Conservation (phyloP, 192 early-diverging fungal genomes). For the Umbelopsis isabellina region DNA sequence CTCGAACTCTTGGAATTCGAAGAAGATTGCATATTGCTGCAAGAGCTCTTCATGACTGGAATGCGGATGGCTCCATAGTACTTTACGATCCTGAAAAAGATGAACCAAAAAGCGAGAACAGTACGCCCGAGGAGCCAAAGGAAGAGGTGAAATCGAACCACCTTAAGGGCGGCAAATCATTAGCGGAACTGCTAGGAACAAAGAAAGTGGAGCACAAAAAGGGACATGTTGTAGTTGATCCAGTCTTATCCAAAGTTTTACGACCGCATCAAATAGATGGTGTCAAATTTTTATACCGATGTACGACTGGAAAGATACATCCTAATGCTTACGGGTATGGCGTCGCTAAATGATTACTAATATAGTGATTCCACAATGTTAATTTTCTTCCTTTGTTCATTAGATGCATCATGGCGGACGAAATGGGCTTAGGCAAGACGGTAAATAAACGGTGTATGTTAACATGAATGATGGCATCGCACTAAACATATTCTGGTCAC, state of each 20-base stretch:
- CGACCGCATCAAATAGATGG: constrained; percentile 98
- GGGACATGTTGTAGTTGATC: constrained; percentile 87
- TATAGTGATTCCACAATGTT: not conserved
- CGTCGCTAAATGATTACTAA: not conserved
- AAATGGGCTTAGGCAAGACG: constrained; percentile 92
- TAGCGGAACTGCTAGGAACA: constrained; percentile 59
- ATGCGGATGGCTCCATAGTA: constrained; percentile 80
- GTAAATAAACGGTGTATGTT: constrained; percentile 38
- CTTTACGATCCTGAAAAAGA: constrained; percentile 72
- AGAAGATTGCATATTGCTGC: constrained; percentile 50
- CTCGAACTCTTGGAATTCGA: constrained; percentile 55
- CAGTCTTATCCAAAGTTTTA: constrained; percentile 78
- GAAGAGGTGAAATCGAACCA: constrained; percentile 45
- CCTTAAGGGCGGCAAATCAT: constrained; percentile 46
- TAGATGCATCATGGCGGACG: constrained; percentile 98
- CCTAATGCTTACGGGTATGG: constrained; percentile 73
- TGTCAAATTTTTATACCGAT: constrained; percentile 93
- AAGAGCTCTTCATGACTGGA: constrained; percentile 81
- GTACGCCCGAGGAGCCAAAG: constrained; percentile 42
- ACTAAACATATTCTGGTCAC: not conserved
- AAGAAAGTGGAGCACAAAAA: constrained; percentile 47
- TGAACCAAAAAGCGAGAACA: constrained; percentile 38
- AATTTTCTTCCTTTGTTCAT: not conserved
- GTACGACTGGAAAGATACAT: constrained; percentile 80
- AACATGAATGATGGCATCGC: not conserved